These are phyloP conservation scores for Agrocybe pediades DNA, from an alignment of 768 basidiomycete genomes.

Conservation along the genomic window DNA sequence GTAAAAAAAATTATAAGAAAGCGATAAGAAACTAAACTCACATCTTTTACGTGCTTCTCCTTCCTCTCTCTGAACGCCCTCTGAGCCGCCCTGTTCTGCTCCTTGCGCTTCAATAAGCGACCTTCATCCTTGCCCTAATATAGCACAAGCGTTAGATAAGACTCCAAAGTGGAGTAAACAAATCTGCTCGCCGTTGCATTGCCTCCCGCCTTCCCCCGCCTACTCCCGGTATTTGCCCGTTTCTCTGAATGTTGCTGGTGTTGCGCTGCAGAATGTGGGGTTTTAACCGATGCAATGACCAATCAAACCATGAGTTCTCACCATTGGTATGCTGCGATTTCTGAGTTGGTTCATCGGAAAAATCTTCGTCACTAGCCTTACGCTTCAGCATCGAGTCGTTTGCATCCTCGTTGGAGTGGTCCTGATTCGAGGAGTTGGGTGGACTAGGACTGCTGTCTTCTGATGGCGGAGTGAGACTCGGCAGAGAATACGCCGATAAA, in stretches of 20 bases:
- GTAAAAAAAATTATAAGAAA: constrained; percentile 2
- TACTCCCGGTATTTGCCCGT: constrained; percentile 6
- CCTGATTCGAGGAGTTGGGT: constrained; percentile 47
- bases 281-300: not conserved
- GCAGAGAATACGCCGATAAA: constrained; percentile 49
- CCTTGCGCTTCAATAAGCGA: constrained; percentile 85
- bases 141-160: constrained; percentile 2
- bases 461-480: constrained; percentile 60
- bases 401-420: constrained; percentile 36
- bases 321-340: constrained; percentile 71
- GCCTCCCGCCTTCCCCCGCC: constrained; percentile 37
- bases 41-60: constrained; percentile 96
- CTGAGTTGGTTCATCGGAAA: constrained; percentile 64
- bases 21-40: constrained; percentile 51
- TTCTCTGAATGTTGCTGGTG: constrained; percentile 8
- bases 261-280: constrained; percentile 23
- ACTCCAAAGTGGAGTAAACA: not conserved
- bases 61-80: constrained; percentile 96
- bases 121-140: constrained; percentile 62
- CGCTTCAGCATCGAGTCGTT: constrained; percentile 65
- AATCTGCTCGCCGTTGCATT: constrained; percentile 26
- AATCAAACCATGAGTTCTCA: not conserved
- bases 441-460: constrained; percentile 85
- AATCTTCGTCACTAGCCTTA: constrained; percentile 70
- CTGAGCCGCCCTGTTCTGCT: constrained; percentile 97